A percentile compares a stretch with the other conserved stretches of the same genome.
Evolutionary conservation across 768 basidiomycete genomes (phyloP).

Genomic region (Lepiota venenata): DNA sequence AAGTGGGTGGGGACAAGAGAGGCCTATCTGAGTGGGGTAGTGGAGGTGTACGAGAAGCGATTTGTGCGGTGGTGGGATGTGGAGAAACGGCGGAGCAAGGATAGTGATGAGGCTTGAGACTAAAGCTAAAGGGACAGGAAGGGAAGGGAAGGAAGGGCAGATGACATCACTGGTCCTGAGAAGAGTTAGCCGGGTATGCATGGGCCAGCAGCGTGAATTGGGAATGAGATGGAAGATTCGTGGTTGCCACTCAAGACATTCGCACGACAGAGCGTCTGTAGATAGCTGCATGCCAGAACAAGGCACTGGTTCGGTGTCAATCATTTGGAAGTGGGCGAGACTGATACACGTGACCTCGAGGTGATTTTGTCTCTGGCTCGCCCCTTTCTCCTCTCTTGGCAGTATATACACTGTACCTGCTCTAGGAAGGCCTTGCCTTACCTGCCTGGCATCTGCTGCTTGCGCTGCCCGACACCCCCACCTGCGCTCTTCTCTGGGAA

Average conservation of each 20-base stretch:
- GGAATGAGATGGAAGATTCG: not conserved
- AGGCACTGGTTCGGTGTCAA: not conserved
- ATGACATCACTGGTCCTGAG: not conserved
- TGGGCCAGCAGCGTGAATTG: not conserved
- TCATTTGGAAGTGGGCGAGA: not conserved
- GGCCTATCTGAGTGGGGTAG: constrained; percentile 48
- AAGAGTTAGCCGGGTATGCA: not conserved
- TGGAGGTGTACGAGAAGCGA: constrained; percentile 67
- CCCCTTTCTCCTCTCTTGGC: not conserved
- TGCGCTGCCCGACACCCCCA: not conserved
- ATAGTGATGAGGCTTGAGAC: not conserved
- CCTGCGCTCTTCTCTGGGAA: not conserved
- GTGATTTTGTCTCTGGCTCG: constrained; percentile 1
- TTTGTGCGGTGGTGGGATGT: constrained; percentile 47
- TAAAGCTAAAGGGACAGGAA: not conserved
- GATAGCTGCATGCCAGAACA: not conserved
- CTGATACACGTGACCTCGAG: not conserved
- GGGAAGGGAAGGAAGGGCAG: too few relatives aligned
- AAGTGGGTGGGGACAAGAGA: constrained; percentile 51
- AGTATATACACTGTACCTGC: not conserved
- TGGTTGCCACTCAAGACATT: not conserved
- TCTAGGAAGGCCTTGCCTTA: not conserved
- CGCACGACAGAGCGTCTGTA: not conserved
- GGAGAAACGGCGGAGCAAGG: constrained; percentile 14
- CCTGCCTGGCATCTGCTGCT: constrained; percentile 1